Evolutionary conservation across 2,329 filamentous ascomycete species (phyloP).

Genomic region (Sclerotinia trifoliorum): DNA sequence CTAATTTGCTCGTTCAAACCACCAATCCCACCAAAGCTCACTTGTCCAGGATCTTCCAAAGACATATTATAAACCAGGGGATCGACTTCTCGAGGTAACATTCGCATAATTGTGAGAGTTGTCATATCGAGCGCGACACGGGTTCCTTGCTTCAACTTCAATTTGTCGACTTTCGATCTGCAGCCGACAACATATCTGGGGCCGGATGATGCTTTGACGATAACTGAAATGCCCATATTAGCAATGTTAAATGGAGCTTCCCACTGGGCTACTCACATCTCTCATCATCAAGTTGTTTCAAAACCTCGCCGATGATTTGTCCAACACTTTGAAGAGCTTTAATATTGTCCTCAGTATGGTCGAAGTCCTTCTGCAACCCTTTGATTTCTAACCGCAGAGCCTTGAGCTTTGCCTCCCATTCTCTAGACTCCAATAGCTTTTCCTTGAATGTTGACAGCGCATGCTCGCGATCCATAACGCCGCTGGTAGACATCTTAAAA

Average conservation of each 20-base stretch:
- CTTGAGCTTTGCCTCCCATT: constrained; percentile 99
- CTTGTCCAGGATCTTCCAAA: constrained; percentile 92
- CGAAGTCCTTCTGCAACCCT: constrained; percentile 89
- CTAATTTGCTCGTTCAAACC: constrained; percentile 97
- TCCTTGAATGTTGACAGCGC: constrained; percentile 76
- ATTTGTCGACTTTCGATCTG: constrained; percentile 96
- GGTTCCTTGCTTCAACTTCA: constrained; percentile 96
- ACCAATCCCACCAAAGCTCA: constrained; percentile 97
- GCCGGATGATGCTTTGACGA: constrained; percentile 96
- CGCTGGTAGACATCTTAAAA: constrained; percentile 31
- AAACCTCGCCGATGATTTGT: constrained; percentile 97
- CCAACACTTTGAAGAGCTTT: constrained; percentile 98
- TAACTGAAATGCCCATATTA: constrained; percentile 59
- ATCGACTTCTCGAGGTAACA: constrained; percentile 97
- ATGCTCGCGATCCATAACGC: constrained; percentile 55
- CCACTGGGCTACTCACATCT: constrained; percentile 66
- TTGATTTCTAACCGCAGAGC: constrained; percentile 92
- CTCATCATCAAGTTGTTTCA: constrained; percentile 98
- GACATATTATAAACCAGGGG: constrained; percentile 99
- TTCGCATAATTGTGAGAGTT: constrained; percentile 98
- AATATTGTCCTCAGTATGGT: constrained; percentile 98
- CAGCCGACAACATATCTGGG: constrained; percentile 98
- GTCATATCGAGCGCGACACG: constrained; percentile 99
- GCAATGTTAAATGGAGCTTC: constrained; percentile 19
- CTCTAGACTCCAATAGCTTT: constrained; percentile 88